Evolutionary conservation across 2,329 filamentous ascomycete genomes (phyloP), one percentile per base, ranked within the genome.

Genomic region (Orbilia ellipsospora): DNA sequence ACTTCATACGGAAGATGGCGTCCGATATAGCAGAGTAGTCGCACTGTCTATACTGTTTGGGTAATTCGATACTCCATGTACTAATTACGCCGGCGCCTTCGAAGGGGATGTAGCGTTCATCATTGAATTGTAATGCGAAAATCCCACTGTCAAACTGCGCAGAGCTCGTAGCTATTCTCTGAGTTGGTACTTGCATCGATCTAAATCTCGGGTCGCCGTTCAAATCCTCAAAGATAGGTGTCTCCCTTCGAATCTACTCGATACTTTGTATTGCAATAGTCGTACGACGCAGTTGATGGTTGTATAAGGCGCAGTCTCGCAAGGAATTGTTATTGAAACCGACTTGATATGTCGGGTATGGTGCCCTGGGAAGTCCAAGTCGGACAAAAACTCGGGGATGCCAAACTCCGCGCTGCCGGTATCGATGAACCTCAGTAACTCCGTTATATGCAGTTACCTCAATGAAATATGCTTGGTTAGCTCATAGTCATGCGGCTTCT

Each of bases 351-450:
- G 80, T 0, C 83, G 81, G 13, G 79, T 57, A 77, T 83, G 84
- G 77, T 84, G 83, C 1, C 83, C 83, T 0, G 83, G 83, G 68
- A 80, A 83, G 78, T 84, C 82, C 20, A 83, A 67, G 77, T 84
- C 83, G 73, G 82, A 84, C 2, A 82, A 48, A 1, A 77, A 26
- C 77, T 84, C 83, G 0, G 80, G 79, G 1, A 84, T 18, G 12
- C 65, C 48, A 63, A 83, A 80, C 13, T 73, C 64, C 28, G 51
- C 57, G 2, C 12, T 62, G 4, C 80, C 81, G 12, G 40, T 66
- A 40, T 72, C 56, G 7, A 79, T 77, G 6, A 83, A 74, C 6
- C 60, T 13, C 0, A 82, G 28, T 1, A 83, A 79, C 0, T 78
- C 77, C 5, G 78, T 15, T 1, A 81, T 81, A 26, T 76, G 36